Evolutionary conservation across 2,329 filamentous ascomycete species (phyloP), one percentile per base, ranked within the genome.

Genomic region (Botrytis fabae): DNA sequence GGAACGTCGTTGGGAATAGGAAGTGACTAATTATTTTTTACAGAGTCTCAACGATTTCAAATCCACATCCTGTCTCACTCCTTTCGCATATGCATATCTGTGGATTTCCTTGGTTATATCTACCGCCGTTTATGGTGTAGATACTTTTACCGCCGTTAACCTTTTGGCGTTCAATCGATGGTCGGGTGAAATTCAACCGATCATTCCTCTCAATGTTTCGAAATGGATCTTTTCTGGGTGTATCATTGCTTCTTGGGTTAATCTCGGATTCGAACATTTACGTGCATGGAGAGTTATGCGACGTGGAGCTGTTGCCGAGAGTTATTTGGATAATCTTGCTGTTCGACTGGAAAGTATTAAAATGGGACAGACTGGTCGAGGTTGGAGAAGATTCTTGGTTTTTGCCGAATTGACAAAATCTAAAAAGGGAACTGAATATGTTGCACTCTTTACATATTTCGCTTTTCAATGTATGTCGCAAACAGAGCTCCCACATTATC

Each of bases 171-270:
- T 97, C 84, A 90, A 97, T 83, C 90, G 90, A 74, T 98, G 95
- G 95, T 93, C 93, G 1, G 93, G 92, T 70, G 87, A 93, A 77
- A 92, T 98, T 78, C 84, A 93, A 78, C 94, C 94, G 1, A 87
- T 89, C 59, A 92, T 98, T 76, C 88, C 90, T 5, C 90, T 97
- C 79, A 84, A 89, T 66, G 88, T 95, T 71, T 92, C 94, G 20
- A 97, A 96, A 84, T 98, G 95, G 94, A 95, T 99, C 81, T 99
- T 98, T 81, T 92, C 93, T 42, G 89, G 90, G 72, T 97, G 95
- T 81, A 98, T 99, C 80, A 92, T 98, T 76, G 86, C 96, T 51
- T 98, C 95, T 16, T 95, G 95, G 81, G 84, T 94, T 76, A 93
- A 98, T 77, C 87, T 97, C 42, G 86, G 84, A 25, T 96, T 92